Evolutionary conservation across 768 basidiomycete genomes (phyloP).

Genomic region (Xerocomellus amylosporus): DNA sequence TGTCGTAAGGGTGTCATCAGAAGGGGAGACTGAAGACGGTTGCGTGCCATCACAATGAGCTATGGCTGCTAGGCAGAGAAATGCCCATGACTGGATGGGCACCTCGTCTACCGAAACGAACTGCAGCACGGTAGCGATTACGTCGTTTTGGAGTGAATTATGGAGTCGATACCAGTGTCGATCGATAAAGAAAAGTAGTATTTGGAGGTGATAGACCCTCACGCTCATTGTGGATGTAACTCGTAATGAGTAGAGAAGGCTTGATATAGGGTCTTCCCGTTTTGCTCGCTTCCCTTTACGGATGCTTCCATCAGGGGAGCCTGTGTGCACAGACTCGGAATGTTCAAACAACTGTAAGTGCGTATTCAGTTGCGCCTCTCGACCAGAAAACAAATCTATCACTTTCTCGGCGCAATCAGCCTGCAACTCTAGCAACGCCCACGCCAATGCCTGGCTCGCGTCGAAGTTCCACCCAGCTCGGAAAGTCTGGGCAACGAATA

Average conservation of each 20-base stretch:
- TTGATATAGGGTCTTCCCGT: constrained; percentile 56
- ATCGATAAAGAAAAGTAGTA: constrained; percentile 81
- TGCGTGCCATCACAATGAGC: constrained; percentile 46
- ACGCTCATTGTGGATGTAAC: constrained; percentile 30
- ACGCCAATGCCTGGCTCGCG: constrained; percentile 63
- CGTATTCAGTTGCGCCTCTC: background rate
- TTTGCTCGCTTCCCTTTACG: constrained; percentile 49
- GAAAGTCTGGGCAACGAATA: constrained; percentile 67
- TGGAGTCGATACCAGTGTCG: constrained; percentile 71
- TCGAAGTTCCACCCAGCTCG: constrained; percentile 74
- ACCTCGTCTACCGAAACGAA: constrained; percentile 64
- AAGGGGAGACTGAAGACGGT: constrained; percentile 1
- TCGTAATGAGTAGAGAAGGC: constrained; percentile 52
- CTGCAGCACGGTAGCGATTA: constrained; percentile 55
- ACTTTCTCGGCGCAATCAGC: constrained; percentile 77
- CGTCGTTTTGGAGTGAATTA: constrained; percentile 49
- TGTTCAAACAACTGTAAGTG: constrained; percentile 55
- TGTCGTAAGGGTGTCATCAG: background rate
- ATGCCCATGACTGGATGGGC: constrained; percentile 77
- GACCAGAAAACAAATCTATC: constrained; percentile 9
- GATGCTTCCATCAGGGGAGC: constrained; percentile 32
- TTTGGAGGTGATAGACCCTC: constrained; percentile 60
- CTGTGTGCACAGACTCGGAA: constrained; percentile 52
- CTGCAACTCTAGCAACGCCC: constrained; percentile 77
- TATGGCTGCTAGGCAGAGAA: constrained; percentile 75